Percentiles rank a stretch among this genome's conserved stretches.
Conservation (phyloP, 1,284 basidiomycete genomes). For the Ganoderma leucocontextum region DNA sequence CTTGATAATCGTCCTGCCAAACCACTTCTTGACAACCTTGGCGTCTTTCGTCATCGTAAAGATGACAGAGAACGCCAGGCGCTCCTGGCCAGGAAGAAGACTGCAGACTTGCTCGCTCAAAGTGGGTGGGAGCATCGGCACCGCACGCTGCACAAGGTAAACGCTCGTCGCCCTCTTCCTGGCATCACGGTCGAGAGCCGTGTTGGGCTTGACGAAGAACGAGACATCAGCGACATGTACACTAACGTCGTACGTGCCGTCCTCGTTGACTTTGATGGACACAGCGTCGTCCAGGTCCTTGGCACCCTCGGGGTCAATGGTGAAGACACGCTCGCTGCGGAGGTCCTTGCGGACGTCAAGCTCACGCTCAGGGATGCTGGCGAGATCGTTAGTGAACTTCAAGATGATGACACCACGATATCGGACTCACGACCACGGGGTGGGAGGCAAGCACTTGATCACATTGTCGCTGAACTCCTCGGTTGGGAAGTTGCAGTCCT, state of each 20-base stretch:
- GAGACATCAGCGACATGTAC: slow-evolving; percentile 97
- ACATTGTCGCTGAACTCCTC: slow-evolving; percentile 94
- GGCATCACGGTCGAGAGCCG: slow-evolving; percentile 96
- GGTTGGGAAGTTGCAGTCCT: slow-evolving; percentile 98
- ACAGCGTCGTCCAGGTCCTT: slow-evolving; percentile 96
- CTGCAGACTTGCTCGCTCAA: slow-evolving; percentile 94
- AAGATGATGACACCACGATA: neutral
- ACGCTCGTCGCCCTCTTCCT: slow-evolving; percentile 97
- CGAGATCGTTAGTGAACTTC: slow-evolving; percentile 19
- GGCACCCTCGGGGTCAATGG: slow-evolving; percentile 90
- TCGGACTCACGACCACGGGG: slow-evolving; percentile 86
- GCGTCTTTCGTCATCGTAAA: slow-evolving; percentile 91
- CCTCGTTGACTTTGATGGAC: slow-evolving; percentile 88
- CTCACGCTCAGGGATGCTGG: slow-evolving; percentile 91
- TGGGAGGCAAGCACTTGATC: slow-evolving; percentile 94
- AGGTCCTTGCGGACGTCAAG: slow-evolving; percentile 89
- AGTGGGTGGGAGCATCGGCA: slow-evolving; percentile 95
- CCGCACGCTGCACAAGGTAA: slow-evolving; percentile 93
- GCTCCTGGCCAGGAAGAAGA: slow-evolving; percentile 86
- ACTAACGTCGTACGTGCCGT: slow-evolving; percentile 91
- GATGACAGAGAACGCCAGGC: slow-evolving; percentile 88
- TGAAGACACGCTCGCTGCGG: slow-evolving; percentile 87
- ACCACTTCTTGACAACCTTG: slow-evolving; percentile 88
- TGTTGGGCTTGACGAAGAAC: slow-evolving; percentile 96
- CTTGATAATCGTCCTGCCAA: slow-evolving; percentile 93